Percentiles rank a stretch among this genome's conserved stretches.
Conservation (phyloP, 106 monocot genomes). For the Iris macrosiphon region DNA sequence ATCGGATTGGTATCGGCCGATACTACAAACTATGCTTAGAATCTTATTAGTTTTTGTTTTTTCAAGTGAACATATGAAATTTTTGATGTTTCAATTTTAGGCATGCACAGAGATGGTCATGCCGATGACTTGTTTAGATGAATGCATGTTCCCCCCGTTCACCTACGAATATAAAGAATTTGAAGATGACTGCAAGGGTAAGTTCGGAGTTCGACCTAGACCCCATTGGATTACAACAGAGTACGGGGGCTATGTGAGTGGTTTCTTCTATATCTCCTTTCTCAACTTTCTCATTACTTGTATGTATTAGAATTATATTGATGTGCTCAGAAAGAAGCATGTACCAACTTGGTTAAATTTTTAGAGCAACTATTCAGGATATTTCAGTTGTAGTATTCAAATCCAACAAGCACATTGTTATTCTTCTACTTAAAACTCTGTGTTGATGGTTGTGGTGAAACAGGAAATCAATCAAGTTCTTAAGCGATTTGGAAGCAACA, state of each 20-base stretch:
- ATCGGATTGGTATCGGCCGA: too few species aligned
- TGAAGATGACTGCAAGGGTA: conserved; percentile 30
- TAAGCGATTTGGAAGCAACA: conserved; percentile 89
- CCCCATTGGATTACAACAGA: conserved; percentile 90
- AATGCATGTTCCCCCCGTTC: conserved; percentile 78
- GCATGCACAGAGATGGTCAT: conserved; percentile 96
- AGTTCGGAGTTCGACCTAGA: conserved; percentile 49
- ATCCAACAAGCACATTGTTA: too few species aligned
- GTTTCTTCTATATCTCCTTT: conserved; percentile 1
- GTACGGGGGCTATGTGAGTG: conserved; percentile 71
- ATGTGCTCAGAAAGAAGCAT: too few species aligned
- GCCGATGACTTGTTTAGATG: conserved; percentile 62
- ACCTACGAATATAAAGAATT: conserved; percentile 32
- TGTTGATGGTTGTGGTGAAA: not conserved
- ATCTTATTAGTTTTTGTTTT: too few species aligned
- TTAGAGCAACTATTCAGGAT: too few species aligned
- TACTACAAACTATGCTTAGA: too few species aligned
- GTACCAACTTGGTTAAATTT: too few species aligned
- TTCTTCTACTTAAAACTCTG: too few species aligned
- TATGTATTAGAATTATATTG: too few species aligned
- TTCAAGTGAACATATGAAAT: not conserved
- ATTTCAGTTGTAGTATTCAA: too few species aligned
- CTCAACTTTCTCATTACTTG: too few species aligned
- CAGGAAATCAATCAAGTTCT: conserved; percentile 72
- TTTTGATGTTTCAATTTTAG: conserved; percentile 15